These are phyloP conservation scores for Paramecium sexaurelia DNA, from an alignment of 73 alveolate species.

Conservation along the genomic window DNA sequence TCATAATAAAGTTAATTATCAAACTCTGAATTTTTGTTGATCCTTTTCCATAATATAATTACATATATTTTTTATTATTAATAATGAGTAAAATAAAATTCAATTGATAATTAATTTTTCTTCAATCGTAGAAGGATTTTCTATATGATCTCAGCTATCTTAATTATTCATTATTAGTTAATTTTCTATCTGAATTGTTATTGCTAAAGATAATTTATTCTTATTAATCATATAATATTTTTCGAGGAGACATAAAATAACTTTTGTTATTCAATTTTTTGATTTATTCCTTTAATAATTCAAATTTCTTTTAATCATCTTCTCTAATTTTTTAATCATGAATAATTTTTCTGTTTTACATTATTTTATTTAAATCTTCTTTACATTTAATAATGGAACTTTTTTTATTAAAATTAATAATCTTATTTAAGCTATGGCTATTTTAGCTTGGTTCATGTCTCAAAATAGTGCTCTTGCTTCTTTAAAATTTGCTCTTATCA, in stretches of 20 bases:
- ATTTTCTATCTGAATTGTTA: not conserved
- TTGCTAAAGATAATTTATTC: not conserved
- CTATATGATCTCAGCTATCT: slow-evolving; percentile 22
- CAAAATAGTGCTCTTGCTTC: slow-evolving; percentile 36
- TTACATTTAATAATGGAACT: not conserved
- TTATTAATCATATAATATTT: slow-evolving; percentile 5
- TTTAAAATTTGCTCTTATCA: not conserved
- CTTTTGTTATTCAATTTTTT: not conserved
- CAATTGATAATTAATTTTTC: not conserved
- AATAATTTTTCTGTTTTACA: not conserved
- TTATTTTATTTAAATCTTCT: slow-evolving; percentile 28
- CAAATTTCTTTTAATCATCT: slow-evolving; percentile 8
- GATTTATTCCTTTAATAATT: not conserved
- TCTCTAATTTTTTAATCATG: not conserved
- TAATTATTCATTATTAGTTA: not conserved
- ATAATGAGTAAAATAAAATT: not conserved
- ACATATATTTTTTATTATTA: not conserved
- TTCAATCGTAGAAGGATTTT: not conserved
- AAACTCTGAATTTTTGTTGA: not conserved
- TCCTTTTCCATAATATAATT: slow-evolving; percentile 31
- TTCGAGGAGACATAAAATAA: slow-evolving; percentile 39
- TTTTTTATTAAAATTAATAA: not conserved
- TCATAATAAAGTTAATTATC: not conserved
- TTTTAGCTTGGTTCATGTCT: not conserved
- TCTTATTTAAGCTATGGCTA: not conserved